phyloP scores from a whole-genome alignment of 2,329 filamentous ascomycete genomes.

The Rutstroemia sp. region DNA sequence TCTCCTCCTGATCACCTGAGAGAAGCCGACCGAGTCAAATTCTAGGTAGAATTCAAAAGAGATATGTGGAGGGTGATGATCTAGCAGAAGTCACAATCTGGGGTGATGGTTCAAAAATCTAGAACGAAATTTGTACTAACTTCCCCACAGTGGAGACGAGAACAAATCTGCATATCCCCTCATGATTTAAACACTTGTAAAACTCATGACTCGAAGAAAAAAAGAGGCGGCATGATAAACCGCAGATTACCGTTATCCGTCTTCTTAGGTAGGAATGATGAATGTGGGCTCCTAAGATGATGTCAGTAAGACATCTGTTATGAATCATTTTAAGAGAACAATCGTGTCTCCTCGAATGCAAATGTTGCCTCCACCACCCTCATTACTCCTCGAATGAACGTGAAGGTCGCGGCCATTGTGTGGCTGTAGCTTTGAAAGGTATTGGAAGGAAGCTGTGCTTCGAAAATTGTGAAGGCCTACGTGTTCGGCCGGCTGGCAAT shows the following conservation, averaged over 20 bases:
- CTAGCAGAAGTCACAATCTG: no score
- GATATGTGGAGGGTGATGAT: neutral
- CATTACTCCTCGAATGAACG: neutral
- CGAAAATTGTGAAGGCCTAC: neutral
- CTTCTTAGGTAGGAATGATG: neutral
- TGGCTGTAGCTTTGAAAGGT: neutral
- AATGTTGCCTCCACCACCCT: neutral
- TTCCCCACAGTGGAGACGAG: slow-evolving; percentile 2
- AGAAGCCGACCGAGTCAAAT: neutral
- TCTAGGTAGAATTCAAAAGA: neutral
- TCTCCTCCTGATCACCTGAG: neutral
- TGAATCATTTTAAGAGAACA: neutral
- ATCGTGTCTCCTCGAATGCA: neutral
- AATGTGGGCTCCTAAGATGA: neutral
- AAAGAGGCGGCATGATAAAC: neutral
- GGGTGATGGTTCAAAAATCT: neutral
- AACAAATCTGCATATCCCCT: neutral
- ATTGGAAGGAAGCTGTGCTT: neutral
- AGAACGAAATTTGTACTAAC: neutral
- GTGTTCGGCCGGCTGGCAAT: neutral
- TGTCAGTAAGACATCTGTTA: neutral
- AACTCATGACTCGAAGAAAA: neutral
- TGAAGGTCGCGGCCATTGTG: neutral
- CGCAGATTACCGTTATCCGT: neutral
- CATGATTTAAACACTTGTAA: neutral